Evolutionary conservation across 2,329 filamentous ascomycete genomes (phyloP), one percentile per base, ranked within the genome.

Genomic region (Phaeosphaeriaceae sp.): DNA sequence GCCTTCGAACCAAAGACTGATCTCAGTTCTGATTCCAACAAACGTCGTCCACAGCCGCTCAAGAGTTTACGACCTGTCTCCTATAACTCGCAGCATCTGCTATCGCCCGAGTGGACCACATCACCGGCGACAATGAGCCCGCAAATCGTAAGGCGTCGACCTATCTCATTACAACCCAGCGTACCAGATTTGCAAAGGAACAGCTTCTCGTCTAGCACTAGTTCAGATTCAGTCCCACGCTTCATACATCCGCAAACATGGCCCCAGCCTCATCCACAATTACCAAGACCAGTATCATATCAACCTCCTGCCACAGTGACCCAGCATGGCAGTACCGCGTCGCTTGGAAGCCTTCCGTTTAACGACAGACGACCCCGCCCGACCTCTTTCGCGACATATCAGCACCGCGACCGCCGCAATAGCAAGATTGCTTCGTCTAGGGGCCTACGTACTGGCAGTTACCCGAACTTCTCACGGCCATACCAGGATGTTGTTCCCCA

Each of bases 381-480:
- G 20, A 63, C 59, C 13, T 74, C 71, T 0, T 72, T 69, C 57
- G 67, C 65, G 45, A 61, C 65, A 21, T 66, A 66, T 19, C 66
- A 71, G 13, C 58, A 64, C 22, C 64, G 69, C 27, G 62, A 66
- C n/a, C 65, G 71, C 20, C 67, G 68, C 7, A 66, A 63, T 19
- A 65, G 56, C 27, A 73, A 68, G 55, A 72, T 75, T 46, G 71
- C 71, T 1, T 74, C 71, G 3, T 74, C 71, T 7, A 58, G 70
- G 53, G 69, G 69, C 2, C 53, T 69, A 13, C 60, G 67, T 45
- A 59, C 66, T 6, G 69, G 70, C 49, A 71, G 61, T 54, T 67
- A 67, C 22, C 66, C 69, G 10, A 71, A 69, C 48, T 66, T 63
- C 36, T 68, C 70, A 2, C 63, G 67, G 0, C 70, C 67, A 15